phyloP scores from a whole-genome alignment of 768 basidiomycete species.

The Peribolospora baueri region DNA sequence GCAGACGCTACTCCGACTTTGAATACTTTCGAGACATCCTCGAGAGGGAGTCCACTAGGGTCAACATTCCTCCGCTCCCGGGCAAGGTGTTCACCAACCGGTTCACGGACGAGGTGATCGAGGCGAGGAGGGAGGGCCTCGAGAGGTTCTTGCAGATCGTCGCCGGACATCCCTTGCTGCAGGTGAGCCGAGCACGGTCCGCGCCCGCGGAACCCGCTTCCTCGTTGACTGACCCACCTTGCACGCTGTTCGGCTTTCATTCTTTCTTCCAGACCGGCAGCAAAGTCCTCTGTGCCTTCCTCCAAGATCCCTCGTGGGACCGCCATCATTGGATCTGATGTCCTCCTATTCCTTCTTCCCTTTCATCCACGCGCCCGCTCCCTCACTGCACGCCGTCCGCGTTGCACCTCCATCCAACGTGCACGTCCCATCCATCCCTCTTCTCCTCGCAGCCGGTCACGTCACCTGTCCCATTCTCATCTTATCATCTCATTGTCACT shows the following conservation, averaged over 20 bases:
- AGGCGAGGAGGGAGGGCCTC: constrained; percentile 66
- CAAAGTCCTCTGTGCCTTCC: constrained; percentile 83
- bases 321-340: constrained; percentile 16
- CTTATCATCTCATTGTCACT: too few species aligned
- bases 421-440: too few species aligned
- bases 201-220: background rate
- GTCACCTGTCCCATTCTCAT: too few species aligned
- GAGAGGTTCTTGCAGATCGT: constrained; percentile 90
- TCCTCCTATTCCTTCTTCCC: background rate
- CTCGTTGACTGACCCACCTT: constrained; percentile 1
- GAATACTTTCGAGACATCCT: constrained; percentile 95
- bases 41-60: constrained; percentile 84
- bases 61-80: constrained; percentile 90
- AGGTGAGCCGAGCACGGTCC: constrained; percentile 31
- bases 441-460: too few species aligned
- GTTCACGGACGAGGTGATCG: constrained; percentile 94
- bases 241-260: background rate
- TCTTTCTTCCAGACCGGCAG: constrained; percentile 47
- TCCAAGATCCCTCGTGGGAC: constrained; percentile 76
- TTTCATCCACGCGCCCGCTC: background rate
- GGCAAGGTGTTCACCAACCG: constrained; percentile 97
- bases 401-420: too few species aligned
- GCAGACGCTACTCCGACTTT: constrained; percentile 74
- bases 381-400: too few species aligned
- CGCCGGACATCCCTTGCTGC: constrained; percentile 84